phyloP scores from a whole-genome alignment of 164 flowering plant species.

The Cinnamomum chago region DNA sequence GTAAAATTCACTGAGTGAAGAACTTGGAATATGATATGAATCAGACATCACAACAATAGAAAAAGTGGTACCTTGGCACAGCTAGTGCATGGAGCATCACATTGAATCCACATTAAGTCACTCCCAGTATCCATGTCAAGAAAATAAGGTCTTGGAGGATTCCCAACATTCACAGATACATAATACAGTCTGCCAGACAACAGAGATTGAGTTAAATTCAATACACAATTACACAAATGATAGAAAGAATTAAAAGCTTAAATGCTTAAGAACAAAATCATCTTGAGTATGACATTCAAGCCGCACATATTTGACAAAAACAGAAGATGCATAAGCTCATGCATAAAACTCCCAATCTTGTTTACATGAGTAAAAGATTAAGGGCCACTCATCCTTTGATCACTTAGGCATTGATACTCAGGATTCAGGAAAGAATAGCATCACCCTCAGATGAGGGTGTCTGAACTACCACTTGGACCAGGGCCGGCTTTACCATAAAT shows the following conservation, averaged over 20 bases:
- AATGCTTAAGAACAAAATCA: neutral
- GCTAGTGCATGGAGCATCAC: slow-evolving; percentile 85
- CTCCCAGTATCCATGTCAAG: slow-evolving; percentile 89
- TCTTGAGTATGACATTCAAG: neutral
- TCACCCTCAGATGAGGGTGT: neutral
- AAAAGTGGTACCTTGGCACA: slow-evolving; percentile 32
- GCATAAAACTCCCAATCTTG: neutral
- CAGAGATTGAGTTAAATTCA: slow-evolving; percentile 5
- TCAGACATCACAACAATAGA: neutral
- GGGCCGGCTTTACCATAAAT: too few species aligned
- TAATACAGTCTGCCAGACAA: slow-evolving; percentile 51
- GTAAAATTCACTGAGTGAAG: too few species aligned
- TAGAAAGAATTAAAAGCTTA: neutral
- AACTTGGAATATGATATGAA: neutral
- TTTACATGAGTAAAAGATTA: neutral
- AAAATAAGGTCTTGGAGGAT: slow-evolving; percentile 61
- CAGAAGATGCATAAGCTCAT: neutral
- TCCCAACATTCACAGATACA: slow-evolving; percentile 52
- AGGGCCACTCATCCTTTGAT: neutral
- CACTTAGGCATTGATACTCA: neutral
- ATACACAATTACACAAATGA: neutral
- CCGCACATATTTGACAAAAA: neutral
- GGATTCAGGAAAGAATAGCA: neutral
- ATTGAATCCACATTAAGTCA: slow-evolving; percentile 86
- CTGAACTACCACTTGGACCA: too few species aligned